phyloP scores from a whole-genome alignment of 2,329 filamentous ascomycete species.

The Ceratocystis cacaofunesta region DNA sequence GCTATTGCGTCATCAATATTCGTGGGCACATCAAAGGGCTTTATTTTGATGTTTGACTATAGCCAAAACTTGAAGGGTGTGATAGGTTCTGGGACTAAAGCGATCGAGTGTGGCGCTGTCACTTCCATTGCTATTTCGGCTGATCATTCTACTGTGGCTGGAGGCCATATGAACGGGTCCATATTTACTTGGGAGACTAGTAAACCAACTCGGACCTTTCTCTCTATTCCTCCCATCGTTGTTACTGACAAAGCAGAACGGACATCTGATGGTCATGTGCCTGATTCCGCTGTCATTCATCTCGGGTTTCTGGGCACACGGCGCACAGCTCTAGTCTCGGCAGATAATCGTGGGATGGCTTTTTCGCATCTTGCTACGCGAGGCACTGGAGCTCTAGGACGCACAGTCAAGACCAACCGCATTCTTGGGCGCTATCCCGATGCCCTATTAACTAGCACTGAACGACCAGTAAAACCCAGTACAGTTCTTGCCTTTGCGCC shows the following conservation, averaged over 20 bases:
- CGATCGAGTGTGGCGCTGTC: constrained; percentile 77
- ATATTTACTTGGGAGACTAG: constrained; percentile 96
- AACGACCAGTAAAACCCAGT: constrained; percentile 70
- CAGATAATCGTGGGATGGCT: constrained; percentile 90
- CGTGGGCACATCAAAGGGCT: constrained; percentile 82
- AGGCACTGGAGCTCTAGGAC: constrained; percentile 71
- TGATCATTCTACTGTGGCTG: constrained; percentile 82
- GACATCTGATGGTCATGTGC: constrained; percentile 64
- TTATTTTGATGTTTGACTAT: constrained; percentile 93
- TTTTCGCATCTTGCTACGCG: constrained; percentile 92
- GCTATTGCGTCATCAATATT: constrained; percentile 78
- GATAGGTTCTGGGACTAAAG: constrained; percentile 85
- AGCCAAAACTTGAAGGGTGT: constrained; percentile 90
- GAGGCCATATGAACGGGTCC: constrained; percentile 73
- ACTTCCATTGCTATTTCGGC: constrained; percentile 82
- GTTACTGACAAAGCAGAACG: constrained; percentile 38
- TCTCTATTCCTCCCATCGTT: constrained; percentile 68
- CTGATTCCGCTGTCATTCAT: constrained; percentile 65
- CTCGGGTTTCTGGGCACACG: constrained; percentile 89
- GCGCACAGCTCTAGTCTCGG: constrained; percentile 87
- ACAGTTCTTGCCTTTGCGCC: constrained; percentile 86
- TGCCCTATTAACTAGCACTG: constrained; percentile 37
- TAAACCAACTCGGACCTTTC: constrained; percentile 69
- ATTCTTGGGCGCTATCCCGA: constrained; percentile 85
- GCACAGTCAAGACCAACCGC: constrained; percentile 75